Evolutionary conservation across 495 filamentous ascomycete genomes (phyloP).

Genomic region (Lophiotrema nucula): DNA sequence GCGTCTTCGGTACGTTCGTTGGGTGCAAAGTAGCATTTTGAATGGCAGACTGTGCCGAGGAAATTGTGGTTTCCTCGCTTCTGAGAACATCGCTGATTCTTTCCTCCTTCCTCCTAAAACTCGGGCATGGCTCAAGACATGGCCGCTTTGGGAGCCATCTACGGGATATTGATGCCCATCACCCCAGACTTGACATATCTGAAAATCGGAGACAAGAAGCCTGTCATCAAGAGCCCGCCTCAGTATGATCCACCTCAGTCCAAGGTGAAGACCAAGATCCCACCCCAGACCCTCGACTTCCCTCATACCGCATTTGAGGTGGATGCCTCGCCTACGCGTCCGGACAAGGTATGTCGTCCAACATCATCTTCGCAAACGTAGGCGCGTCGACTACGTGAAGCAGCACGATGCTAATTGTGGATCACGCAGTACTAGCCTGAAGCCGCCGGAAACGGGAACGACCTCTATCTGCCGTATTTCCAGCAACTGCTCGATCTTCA

Average conservation of each 20-base stretch:
- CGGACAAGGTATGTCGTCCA: no score
- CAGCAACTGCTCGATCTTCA: slow-evolving; percentile 34
- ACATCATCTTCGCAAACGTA: no score
- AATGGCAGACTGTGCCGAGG: no score
- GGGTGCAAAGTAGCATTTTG: no score
- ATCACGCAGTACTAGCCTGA: slow-evolving; percentile 35
- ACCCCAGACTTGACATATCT: slow-evolving; percentile 36
- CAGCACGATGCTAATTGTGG: no score
- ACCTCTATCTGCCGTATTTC: slow-evolving; percentile 37
- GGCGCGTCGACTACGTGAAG: no score
- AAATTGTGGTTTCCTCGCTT: no score
- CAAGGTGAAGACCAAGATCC: slow-evolving; percentile 24
- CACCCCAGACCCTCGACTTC: slow-evolving; percentile 50
- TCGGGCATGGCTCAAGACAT: slow-evolving; percentile 55
- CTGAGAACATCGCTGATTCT: no score
- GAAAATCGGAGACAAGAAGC: slow-evolving; percentile 34
- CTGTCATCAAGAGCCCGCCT: no score
- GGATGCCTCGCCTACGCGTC: slow-evolving; percentile 55
- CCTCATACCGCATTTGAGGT: slow-evolving; percentile 59
- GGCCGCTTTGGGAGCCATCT: slow-evolving; percentile 50
- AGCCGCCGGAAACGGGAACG: slow-evolving; percentile 37
- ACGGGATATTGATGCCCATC: slow-evolving; percentile 52
- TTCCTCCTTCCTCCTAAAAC: no score
- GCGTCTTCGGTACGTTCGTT: slow-evolving; percentile 52
- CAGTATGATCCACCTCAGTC: neutral